Percentiles rank a stretch among this genome's conserved stretches.
phyloP scores from a whole-genome alignment of 192 early-diverging fungal genomes.

The Radiomyces spectabilis region DNA sequence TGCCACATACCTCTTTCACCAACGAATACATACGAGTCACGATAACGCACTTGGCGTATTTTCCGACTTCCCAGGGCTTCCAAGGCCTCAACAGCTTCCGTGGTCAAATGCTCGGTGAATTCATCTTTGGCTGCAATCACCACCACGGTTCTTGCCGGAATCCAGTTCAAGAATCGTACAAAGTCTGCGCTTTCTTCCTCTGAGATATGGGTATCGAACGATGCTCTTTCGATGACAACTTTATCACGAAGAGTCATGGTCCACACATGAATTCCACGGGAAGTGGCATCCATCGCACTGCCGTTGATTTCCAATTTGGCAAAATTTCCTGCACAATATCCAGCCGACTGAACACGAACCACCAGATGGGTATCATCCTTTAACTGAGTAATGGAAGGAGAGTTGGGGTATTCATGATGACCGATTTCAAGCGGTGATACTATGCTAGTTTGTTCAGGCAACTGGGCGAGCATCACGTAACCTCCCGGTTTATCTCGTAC shows the following conservation, averaged over 20 bases:
- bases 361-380: too few species aligned
- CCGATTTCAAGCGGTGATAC: too few species aligned
- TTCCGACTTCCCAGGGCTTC: slow-evolving; percentile 53
- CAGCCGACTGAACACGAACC: slow-evolving; percentile 61
- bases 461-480: too few species aligned
- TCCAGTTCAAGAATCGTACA: slow-evolving; percentile 52
- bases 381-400: too few species aligned
- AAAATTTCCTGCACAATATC: slow-evolving; percentile 66
- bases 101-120: slow-evolving; percentile 54
- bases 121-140: slow-evolving; percentile 60
- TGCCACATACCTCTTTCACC: slow-evolving; percentile 59
- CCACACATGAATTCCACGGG: slow-evolving; percentile 67
- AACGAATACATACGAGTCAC: slow-evolving; percentile 76
- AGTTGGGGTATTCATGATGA: too few species aligned
- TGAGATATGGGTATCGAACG: slow-evolving; percentile 69
- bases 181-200: slow-evolving; percentile 53
- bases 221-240: slow-evolving; percentile 51
- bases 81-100: slow-evolving; percentile 44
- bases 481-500: slow-evolving; percentile 29
- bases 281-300: slow-evolving; percentile 36
- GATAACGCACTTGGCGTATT: slow-evolving; percentile 50
- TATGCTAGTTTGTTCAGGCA: too few species aligned
- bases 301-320: slow-evolving; percentile 51
- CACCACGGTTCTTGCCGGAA: slow-evolving; percentile 61
- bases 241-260: slow-evolving; percentile 63